phyloP scores from a whole-genome alignment of 169 alveolate species.

The Plasmodium gonderi region DNA sequence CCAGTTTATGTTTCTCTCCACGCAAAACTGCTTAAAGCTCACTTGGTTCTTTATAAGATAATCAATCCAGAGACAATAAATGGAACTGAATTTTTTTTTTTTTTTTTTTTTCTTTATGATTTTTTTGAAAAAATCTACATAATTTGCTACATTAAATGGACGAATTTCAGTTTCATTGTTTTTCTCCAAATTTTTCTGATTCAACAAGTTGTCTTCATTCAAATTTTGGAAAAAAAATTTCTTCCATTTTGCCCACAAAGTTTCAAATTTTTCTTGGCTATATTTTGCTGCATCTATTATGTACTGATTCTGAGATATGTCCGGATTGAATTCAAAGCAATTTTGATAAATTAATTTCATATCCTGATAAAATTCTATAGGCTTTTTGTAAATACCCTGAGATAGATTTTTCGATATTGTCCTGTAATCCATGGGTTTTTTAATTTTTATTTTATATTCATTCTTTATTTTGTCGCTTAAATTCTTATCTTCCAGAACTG shows the following conservation, averaged over 20 bases:
- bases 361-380: slow-evolving; percentile 16
- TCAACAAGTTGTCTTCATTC: not conserved
- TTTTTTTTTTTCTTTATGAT: slow-evolving; percentile 40
- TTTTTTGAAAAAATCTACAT: slow-evolving; percentile 29
- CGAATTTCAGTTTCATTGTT: not conserved
- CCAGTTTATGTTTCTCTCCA: slow-evolving; percentile 9
- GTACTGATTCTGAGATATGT: slow-evolving; percentile 18
- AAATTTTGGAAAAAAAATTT: not conserved
- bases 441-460: slow-evolving; percentile 30
- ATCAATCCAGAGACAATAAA: slow-evolving; percentile 29
- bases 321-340: slow-evolving; percentile 60
- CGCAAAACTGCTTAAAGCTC: slow-evolving; percentile 1
- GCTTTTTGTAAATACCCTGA: slow-evolving; percentile 19
- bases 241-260: slow-evolving; percentile 44
- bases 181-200: not conserved
- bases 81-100: slow-evolving; percentile 32
- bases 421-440: slow-evolving; percentile 52
- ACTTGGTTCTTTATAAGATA: slow-evolving; percentile 17
- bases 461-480: slow-evolving; percentile 14
- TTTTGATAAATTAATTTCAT: slow-evolving; percentile 41
- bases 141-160: not conserved
- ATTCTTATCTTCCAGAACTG: slow-evolving; percentile 43
- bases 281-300: slow-evolving; percentile 46
- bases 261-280: slow-evolving; percentile 18
- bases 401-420: slow-evolving; percentile 24